phyloP scores from a whole-genome alignment of 768 basidiomycete genomes.

The Lyophyllum shimeji region DNA sequence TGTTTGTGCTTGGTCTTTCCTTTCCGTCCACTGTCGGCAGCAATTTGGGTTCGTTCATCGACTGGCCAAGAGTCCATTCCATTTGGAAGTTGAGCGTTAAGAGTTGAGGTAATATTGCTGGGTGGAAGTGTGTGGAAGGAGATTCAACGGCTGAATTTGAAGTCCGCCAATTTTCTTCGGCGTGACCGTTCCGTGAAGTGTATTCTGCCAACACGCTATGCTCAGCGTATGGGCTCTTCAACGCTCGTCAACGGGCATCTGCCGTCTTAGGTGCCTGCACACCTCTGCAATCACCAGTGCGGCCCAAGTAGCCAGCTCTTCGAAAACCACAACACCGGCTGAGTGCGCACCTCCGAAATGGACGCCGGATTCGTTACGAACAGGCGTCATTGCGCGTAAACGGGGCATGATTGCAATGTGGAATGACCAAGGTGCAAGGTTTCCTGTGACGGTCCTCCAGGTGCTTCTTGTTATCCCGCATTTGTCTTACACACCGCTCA shows the following conservation, averaged over 20 bases:
- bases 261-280: conserved; percentile 40
- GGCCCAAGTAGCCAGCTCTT: conserved; percentile 29
- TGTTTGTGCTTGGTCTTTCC: conserved; percentile 31
- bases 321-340: conserved; percentile 22
- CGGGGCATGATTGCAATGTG: conserved; percentile 94
- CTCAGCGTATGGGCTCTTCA: conserved; percentile 51
- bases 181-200: conserved; percentile 4
- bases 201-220: conserved; percentile 34
- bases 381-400: conserved; percentile 92
- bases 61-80: conserved; percentile 80
- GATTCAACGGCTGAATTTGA: conserved; percentile 22
- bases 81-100: conserved; percentile 36
- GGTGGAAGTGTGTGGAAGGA: not conserved
- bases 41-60: conserved; percentile 37
- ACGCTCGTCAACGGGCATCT: conserved; percentile 31
- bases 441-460: conserved; percentile 94
- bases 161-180: conserved; percentile 23
- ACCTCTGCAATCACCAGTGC: conserved; percentile 34
- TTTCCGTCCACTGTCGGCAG: conserved; percentile 13
- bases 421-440: conserved; percentile 84
- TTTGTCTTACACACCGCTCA: not conserved
- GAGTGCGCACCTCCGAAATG: conserved; percentile 53
- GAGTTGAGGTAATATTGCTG: not conserved
- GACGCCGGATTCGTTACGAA: conserved; percentile 83
- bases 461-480: conserved; percentile 39